phyloP scores from a whole-genome alignment of 768 basidiomycete species.

The Candolleomyces aberdarensis region DNA sequence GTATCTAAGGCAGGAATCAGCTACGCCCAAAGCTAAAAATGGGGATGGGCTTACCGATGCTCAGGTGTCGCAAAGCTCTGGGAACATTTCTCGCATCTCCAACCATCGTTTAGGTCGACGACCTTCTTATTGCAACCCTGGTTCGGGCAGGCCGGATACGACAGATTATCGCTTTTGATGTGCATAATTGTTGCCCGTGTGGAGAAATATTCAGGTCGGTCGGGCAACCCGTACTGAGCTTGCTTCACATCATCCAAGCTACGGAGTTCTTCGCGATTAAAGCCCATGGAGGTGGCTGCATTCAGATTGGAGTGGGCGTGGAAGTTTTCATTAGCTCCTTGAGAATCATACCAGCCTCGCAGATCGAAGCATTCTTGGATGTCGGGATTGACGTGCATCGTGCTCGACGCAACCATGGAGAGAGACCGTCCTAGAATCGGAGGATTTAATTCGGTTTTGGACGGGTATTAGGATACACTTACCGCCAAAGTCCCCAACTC shows the following conservation, averaged over 20 bases:
- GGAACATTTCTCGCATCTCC: conserved; percentile 94
- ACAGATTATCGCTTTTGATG: conserved; percentile 76
- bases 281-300: conserved; percentile 34
- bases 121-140: conserved; percentile 91
- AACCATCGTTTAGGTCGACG: conserved; percentile 58
- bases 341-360: conserved; percentile 88
- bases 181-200: conserved; percentile 82
- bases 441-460: conserved; percentile 5
- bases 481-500: conserved; percentile 72
- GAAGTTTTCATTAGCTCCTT: conserved; percentile 64
- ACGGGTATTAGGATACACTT: conserved; percentile 38
- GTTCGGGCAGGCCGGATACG: conserved; percentile 86
- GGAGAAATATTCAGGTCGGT: conserved; percentile 79
- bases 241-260: conserved; percentile 78
- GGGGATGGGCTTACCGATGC: conserved; percentile 58
- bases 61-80: conserved; percentile 66
- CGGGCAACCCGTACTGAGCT: conserved; percentile 67
- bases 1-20: conserved; percentile 42
- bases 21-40: background rate
- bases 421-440: conserved; percentile 65
- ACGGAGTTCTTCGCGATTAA: conserved; percentile 72
- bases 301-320: conserved; percentile 56
- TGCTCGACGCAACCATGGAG: conserved; percentile 78
- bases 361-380: conserved; percentile 84
- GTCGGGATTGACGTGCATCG: conserved; percentile 85